These are phyloP conservation scores for Begonia peltatifolia DNA, from an alignment of 306 rosid genomes.

Conservation along the genomic window DNA sequence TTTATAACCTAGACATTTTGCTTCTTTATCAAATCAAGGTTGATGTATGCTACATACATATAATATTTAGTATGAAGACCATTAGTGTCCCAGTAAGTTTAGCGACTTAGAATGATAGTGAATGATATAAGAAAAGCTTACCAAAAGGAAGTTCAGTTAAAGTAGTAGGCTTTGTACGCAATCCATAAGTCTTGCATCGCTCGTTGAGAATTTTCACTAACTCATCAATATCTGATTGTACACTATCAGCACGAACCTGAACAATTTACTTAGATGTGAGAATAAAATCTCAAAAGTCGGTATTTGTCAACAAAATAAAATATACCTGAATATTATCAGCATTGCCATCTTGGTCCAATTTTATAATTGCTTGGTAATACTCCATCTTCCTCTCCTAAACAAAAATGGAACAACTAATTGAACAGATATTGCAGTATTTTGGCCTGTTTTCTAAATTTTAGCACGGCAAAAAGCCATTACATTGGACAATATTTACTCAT, in stretches of 20 bases:
- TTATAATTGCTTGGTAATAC: conserved; percentile 66
- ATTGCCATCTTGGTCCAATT: conserved; percentile 67
- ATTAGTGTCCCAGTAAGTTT: too few species aligned
- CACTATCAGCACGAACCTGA: conserved; percentile 56
- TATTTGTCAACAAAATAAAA: conserved; percentile 8
- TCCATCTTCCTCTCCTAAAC: conserved; percentile 58
- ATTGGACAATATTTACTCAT: conserved; percentile 5
- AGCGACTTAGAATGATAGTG: too few species aligned
- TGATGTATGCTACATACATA: not conserved
- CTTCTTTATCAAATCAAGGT: conserved; percentile 1
- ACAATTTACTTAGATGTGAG: conserved; percentile 18
- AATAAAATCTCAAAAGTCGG: conserved; percentile 2
- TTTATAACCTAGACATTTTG: not conserved
- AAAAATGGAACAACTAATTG: not conserved
- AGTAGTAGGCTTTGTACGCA: conserved; percentile 70
- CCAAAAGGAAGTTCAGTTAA: conserved; percentile 93
- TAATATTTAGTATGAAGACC: too few species aligned
- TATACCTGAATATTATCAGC: conserved; percentile 54
- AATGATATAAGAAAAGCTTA: conserved; percentile 17
- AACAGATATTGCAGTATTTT: too few species aligned
- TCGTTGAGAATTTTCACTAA: conserved; percentile 72
- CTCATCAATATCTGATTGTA: conserved; percentile 69
- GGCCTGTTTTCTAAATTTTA: too few species aligned
- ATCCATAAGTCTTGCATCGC: conserved; percentile 85
- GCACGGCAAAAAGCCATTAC: conserved; percentile 2